These are phyloP conservation scores for Schwanniomyces yamadae DNA, from an alignment of 805 yeast species.

Conservation along the genomic window DNA sequence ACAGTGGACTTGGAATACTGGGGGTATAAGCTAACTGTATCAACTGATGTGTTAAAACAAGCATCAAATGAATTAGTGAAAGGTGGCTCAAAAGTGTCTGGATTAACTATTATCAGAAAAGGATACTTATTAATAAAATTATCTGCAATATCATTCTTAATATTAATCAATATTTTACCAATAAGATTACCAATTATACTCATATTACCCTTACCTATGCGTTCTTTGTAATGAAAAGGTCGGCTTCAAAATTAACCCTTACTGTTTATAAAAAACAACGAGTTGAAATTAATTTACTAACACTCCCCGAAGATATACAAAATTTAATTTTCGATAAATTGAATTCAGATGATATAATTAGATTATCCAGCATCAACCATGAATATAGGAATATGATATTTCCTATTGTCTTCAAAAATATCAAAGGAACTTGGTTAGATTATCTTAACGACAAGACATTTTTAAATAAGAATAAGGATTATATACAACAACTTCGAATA, in stretches of 20 bases:
- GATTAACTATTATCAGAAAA: conserved; percentile 17
- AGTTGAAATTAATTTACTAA: conserved; percentile 3
- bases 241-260: too few species aligned
- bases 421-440: conserved; percentile 6
- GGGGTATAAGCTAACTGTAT: neutral
- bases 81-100: conserved; percentile 27
- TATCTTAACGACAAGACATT: conserved; percentile 5
- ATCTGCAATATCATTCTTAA: conserved; percentile 2
- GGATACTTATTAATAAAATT: conserved; percentile 1
- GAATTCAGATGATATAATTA: conserved; percentile 3
- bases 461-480: conserved; percentile 1
- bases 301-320: conserved; percentile 6
- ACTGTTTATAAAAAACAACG: neutral
- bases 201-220: too few species aligned
- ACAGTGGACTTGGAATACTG: neutral
- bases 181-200: too few species aligned
- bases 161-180: neutral
- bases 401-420: conserved; percentile 2
- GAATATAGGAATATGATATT: conserved; percentile 2
- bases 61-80: conserved; percentile 18
- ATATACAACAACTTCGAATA: conserved; percentile 23
- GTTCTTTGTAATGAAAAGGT: too few species aligned
- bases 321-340: conserved; percentile 4
- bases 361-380: conserved; percentile 2
- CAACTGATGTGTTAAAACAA: conserved; percentile 7